Base-by-base conservation (phyloP, 768 basidiomycete genomes). In the Naematelia encephala region DNA sequence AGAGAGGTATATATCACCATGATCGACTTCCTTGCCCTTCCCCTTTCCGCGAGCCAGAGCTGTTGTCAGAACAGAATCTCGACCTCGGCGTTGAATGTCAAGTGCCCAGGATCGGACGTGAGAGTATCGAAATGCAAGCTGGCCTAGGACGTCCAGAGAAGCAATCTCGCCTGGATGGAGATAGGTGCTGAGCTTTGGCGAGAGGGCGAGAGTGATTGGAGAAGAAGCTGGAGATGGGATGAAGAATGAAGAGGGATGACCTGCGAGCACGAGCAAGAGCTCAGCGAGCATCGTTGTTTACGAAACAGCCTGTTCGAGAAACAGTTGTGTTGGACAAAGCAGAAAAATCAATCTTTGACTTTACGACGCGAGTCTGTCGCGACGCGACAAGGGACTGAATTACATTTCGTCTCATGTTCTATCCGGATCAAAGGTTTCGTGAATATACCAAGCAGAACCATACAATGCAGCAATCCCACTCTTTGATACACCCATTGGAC, bases 131-230 rank as follows among this genome's bases (percentile, higher is more conserved):
- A 80, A 82, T 0, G 88, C 91, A 50, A 93, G 84, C 49, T 82
- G 81, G 8, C 84, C 88, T 1, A 96, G 83, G 10, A 84, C 82
- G 69, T 90, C 86, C n/a, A 93, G 82, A 63, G 86, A 87, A 74
- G 91, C 84, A 54, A 86, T 82, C 71, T 94, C 91, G 10, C 91
- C 91, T 1, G 91, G 91, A 69, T 96, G 91, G 2, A 96, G 83
- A 14, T 91, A 84, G 2, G 85, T 81, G 4, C 76, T 70, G 68
- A 91, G 86, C 0, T 85, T 82, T 3, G 87, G 84, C 0, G 69
- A 85, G 82, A 43, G 89, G 14, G 56, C 52, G 25, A 65, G 60
- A 14, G 65, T 62, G 14, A 53, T 60, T 28, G 60, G 49, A n/a
- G 63, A 44, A 78, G 78, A 59, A 84, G 80, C 56, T 84, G 85